Conservation (phyloP, 345 rosid genomes). For the Citrus hindsii region DNA sequence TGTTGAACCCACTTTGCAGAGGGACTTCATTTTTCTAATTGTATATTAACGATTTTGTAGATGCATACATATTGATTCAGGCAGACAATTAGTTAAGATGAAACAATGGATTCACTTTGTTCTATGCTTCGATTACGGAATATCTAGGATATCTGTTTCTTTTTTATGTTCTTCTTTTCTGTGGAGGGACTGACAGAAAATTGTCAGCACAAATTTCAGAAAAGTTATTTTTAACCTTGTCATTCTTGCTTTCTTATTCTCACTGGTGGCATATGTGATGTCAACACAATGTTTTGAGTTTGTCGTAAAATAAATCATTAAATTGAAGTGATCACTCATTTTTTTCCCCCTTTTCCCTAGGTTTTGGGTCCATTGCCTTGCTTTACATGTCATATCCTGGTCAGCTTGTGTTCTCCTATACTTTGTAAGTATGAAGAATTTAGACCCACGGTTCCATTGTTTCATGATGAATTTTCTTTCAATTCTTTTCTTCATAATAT, state of each 20-base stretch:
- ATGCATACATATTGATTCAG: neutral
- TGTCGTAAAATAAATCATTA: slow-evolving; percentile 2
- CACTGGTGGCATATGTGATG: neutral
- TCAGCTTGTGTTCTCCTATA: slow-evolving; percentile 80
- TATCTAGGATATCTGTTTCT: neutral
- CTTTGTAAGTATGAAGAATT: slow-evolving; percentile 57
- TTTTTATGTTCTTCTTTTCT: neutral
- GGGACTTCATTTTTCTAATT: neutral
- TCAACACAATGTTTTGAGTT: neutral
- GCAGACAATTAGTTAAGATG: too few species aligned
- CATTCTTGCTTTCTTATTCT: neutral
- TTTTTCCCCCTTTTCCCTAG: slow-evolving; percentile 28
- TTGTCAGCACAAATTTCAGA: neutral
- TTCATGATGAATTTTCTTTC: slow-evolving; percentile 2
- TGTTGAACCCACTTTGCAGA: neutral
- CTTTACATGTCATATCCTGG: slow-evolving; percentile 66
- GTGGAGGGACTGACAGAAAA: neutral
- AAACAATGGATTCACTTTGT: neutral
- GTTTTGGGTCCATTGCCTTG: slow-evolving; percentile 91
- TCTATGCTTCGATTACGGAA: neutral
- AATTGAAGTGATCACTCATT: slow-evolving; percentile 7
- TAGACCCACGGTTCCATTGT: neutral
- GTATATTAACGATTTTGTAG: neutral
- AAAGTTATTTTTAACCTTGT: neutral
- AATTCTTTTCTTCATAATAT: neutral